Evolutionary conservation across 2,329 filamentous ascomycete genomes (phyloP).

Genomic region (Gliomastix tumulicola): DNA sequence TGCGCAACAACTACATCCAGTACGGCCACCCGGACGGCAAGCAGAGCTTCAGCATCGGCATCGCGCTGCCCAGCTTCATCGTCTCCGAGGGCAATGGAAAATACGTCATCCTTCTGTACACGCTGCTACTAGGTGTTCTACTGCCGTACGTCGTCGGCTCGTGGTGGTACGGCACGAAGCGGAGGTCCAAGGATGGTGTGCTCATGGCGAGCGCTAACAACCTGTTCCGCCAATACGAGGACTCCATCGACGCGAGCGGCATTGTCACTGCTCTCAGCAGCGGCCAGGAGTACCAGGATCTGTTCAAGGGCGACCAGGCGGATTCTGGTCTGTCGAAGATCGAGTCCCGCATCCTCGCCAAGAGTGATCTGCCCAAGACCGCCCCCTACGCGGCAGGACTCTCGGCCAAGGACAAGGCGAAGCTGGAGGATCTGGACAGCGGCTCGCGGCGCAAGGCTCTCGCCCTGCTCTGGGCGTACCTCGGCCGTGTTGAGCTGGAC

Average conservation of each 20-base stretch:
- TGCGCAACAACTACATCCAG: conserved; percentile 94
- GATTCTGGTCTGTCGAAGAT: conserved; percentile 77
- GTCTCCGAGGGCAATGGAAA: conserved; percentile 91
- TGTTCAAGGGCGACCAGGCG: conserved; percentile 70
- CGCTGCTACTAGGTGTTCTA: conserved; percentile 77
- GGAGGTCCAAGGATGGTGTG: conserved; percentile 87
- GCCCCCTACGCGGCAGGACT: conserved; percentile 50
- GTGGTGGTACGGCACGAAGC: conserved; percentile 98
- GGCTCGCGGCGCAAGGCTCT: conserved; percentile 78
- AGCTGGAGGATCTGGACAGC: conserved; percentile 74
- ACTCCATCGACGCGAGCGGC: conserved; percentile 72
- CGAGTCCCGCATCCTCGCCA: conserved; percentile 70
- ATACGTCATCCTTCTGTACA: conserved; percentile 88
- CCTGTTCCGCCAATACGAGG: conserved; percentile 88
- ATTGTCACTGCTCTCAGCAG: conserved; percentile 76
- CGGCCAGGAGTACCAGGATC: conserved; percentile 76
- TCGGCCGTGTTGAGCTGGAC: conserved; percentile 79
- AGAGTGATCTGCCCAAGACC: conserved; percentile 33
- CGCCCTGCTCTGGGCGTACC: conserved; percentile 89
- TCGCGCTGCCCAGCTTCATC: conserved; percentile 88
- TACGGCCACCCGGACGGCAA: conserved; percentile 97
- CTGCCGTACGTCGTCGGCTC: conserved; percentile 89
- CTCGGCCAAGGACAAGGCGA: conserved; percentile 65
- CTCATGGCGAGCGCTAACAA: conserved; percentile 90
- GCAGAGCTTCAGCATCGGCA: conserved; percentile 96